These are phyloP conservation scores for Cyclotella sp. DNA, from an alignment of 108 stramenopile genomes.

Conservation along the genomic window DNA sequence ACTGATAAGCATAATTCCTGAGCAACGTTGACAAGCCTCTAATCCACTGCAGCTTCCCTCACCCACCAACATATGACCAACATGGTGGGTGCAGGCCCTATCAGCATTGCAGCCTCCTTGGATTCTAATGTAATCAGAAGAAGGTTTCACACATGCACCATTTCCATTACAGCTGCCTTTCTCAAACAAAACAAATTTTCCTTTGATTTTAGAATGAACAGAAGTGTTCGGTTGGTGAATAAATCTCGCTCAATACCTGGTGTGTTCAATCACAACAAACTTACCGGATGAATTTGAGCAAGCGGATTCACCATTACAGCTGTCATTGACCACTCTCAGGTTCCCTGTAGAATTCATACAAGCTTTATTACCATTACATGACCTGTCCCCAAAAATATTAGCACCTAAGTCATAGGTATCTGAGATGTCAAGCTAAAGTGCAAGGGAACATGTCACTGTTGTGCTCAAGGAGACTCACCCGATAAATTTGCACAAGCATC, in stretches of 20 bases:
- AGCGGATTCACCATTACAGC: not conserved
- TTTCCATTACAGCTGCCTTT: not conserved
- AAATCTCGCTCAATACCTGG: not conserved
- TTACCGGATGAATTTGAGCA: not conserved
- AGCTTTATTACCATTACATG: not conserved
- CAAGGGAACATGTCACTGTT: not conserved
- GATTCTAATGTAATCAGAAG: not conserved
- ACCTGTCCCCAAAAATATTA: not conserved
- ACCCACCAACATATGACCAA: not conserved
- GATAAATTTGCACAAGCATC: not conserved
- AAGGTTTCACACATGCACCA: not conserved
- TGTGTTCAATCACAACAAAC: not conserved
- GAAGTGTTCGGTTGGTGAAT: not conserved
- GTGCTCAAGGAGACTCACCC: not conserved
- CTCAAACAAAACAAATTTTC: not conserved
- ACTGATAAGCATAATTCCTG: not conserved
- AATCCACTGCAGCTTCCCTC: not conserved
- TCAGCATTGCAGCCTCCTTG: not conserved
- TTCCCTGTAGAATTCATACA: not conserved
- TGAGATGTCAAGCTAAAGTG: not conserved
- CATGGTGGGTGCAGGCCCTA: not conserved
- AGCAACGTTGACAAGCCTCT: not conserved
- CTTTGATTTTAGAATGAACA: not conserved
- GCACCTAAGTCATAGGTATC: not conserved
- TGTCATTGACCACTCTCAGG: not conserved